Base-by-base conservation (phyloP, 1,284 basidiomycete genomes). In the Irpex sp. region DNA sequence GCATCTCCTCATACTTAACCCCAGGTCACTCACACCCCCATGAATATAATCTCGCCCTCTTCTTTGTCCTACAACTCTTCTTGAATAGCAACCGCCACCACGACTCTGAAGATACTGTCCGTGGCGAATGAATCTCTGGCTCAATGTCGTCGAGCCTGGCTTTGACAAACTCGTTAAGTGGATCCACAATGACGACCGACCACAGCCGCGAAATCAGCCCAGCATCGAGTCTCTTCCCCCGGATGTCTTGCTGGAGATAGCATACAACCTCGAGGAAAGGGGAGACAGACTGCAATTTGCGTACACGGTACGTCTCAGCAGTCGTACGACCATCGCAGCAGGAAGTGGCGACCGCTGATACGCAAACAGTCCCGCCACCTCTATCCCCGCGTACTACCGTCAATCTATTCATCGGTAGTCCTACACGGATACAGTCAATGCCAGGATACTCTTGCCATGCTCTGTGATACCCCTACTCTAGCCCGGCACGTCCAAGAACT, bases 231-330 rank as follows among this genome's bases (percentile, higher is more conserved):
- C 21, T 21, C 47, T 63, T 6, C 65, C 60, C n/a, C 56, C 55
- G 68, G 89, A 91, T 72, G 71, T 91, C 53, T 77, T 90, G 47
- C 79, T 89, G 49, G 87, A 90, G 70, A 81, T 90, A 61, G 83
- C 86, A 1, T 71, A 72, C 21, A 80, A 80, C 68, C 74, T 90
- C 51, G 75, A 82, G 43, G 79, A 77, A 31, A 79, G 78, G 55
- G 70, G 76, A 0, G 86, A 90, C 70, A 62, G 87, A 21, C 75
- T 88, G 39, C 83, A 80, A 66, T 77, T 91, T 36, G 82, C 79
- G 60, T 75, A 85, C 63, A 81, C 84, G 64, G 88, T 83, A 67
- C 73, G 86, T 66, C 49, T 47, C 9, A 43, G 9, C 15, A 36
- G 21, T 46, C n/a, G 33, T 11, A 13, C 53, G 35, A 36, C 35